Percentiles rank a stretch among this genome's conserved stretches.
Evolutionary conservation across 164 flowering plant genomes (phyloP).

Genomic region (Nelumbo lutea): DNA sequence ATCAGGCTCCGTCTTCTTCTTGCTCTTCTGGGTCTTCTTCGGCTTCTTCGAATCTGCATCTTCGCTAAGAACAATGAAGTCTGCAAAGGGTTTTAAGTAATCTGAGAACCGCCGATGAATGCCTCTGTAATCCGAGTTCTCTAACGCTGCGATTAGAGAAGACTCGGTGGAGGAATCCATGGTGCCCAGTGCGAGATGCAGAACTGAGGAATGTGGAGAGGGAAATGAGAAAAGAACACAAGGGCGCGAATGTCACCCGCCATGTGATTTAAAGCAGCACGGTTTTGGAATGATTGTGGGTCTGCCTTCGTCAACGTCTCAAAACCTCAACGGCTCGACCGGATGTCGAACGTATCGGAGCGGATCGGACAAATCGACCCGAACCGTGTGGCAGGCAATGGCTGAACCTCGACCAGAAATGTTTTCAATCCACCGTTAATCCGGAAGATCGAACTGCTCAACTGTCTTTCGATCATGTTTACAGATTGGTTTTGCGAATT

Average conservation of each 20-base stretch:
- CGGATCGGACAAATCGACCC: too few relatives aligned
- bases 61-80: constrained; percentile 8
- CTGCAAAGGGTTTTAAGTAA: constrained; percentile 21
- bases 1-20: constrained; percentile 7
- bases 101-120: constrained; percentile 7
- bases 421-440: too few relatives aligned
- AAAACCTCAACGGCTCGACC: too few relatives aligned
- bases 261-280: neutral
- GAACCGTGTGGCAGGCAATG: too few relatives aligned
- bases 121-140: constrained; percentile 15
- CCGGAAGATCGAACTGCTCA: too few relatives aligned
- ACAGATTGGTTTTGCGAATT: too few relatives aligned
- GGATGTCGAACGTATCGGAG: too few relatives aligned
- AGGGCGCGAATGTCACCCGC: constrained; percentile 15
- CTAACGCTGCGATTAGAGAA: constrained; percentile 21
- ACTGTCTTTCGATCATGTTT: too few relatives aligned
- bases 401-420: too few relatives aligned
- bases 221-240: neutral
- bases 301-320: too few relatives aligned
- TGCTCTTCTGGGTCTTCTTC: constrained; percentile 14
- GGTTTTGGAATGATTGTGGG: neutral
- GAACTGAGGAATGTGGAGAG: neutral
- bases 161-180: constrained; percentile 17
- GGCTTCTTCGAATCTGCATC: neutral
- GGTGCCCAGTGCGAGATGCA: neutral